A percentile compares a stretch with the other conserved stretches of the same genome.
phyloP scores from a whole-genome alignment of 1,284 basidiomycete genomes.

The Coriolopsis trogii region DNA sequence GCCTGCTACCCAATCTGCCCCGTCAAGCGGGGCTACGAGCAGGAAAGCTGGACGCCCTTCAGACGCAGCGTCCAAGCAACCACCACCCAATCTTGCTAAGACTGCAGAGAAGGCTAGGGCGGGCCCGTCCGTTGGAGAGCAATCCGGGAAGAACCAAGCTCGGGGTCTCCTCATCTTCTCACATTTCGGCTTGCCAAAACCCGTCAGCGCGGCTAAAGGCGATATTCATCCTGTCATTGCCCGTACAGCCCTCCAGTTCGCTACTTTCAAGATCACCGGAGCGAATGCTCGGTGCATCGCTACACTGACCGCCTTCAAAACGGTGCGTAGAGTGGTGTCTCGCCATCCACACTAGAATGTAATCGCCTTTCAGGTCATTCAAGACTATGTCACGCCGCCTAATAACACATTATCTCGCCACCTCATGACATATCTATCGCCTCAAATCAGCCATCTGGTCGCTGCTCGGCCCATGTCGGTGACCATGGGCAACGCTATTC shows the following conservation, averaged over 20 bases:
- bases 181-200: slow-evolving; percentile 78
- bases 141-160: slow-evolving; percentile 26
- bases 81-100: slow-evolving; percentile 18
- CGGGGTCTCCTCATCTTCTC: slow-evolving; percentile 78
- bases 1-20: slow-evolving; percentile 8
- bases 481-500: slow-evolving; percentile 94
- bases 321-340: slow-evolving; percentile 48
- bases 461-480: slow-evolving; percentile 89
- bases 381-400: slow-evolving; percentile 82
- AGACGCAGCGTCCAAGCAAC: slow-evolving; percentile 23
- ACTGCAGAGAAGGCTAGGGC: slow-evolving; percentile 27
- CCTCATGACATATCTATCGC: slow-evolving; percentile 85
- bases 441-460: slow-evolving; percentile 90
- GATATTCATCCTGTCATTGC: slow-evolving; percentile 84
- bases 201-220: slow-evolving; percentile 63
- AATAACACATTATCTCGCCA: slow-evolving; percentile 86
- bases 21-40: slow-evolving; percentile 15
- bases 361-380: slow-evolving; percentile 66
- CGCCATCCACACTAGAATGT: slow-evolving; percentile 2
- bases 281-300: slow-evolving; percentile 90
- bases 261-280: slow-evolving; percentile 84
- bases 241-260: slow-evolving; percentile 79
- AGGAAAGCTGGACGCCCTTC: slow-evolving; percentile 20
- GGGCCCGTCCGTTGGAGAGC: slow-evolving; percentile 16
- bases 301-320: slow-evolving; percentile 84